Conservation (phyloP, 805 yeast species). For the Teunomyces aglyptinius region DNA sequence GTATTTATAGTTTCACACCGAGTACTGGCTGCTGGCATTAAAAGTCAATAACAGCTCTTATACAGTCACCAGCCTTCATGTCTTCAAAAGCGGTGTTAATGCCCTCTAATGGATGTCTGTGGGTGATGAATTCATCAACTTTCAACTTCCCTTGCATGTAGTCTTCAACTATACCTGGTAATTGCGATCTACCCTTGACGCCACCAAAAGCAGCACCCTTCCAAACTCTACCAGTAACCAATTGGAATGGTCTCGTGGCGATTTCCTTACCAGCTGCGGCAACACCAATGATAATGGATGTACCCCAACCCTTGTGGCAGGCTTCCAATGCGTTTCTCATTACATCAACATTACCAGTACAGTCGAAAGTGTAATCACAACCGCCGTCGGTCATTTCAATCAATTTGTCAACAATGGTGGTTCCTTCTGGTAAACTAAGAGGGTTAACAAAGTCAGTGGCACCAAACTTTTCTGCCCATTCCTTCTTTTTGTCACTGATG, state of each 20-base stretch:
- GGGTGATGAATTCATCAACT: conserved; percentile 95
- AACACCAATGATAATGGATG: conserved; percentile 92
- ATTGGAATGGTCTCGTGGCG: conserved; percentile 96
- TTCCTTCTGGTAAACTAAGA: conserved; percentile 65
- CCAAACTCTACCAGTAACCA: conserved; percentile 99
- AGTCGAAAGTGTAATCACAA: conserved; percentile 91
- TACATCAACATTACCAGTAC: conserved; percentile 93
- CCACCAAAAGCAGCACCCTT: conserved; percentile 99
- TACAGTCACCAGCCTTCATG: conserved; percentile 90
- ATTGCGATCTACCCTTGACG: conserved; percentile 94
- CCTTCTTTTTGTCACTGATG: conserved; percentile 77
- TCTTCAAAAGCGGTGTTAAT: conserved; percentile 92
- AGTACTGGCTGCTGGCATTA: conserved; percentile 19
- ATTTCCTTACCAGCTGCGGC: conserved; percentile 99
- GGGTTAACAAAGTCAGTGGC: conserved; percentile 96
- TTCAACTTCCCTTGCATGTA: conserved; percentile 77
- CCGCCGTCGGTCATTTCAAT: conserved; percentile 96
- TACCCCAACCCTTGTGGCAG: conserved; percentile 99
- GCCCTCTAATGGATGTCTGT: conserved; percentile 71
- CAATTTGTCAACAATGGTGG: conserved; percentile 73
- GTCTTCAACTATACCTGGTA: conserved; percentile 86
- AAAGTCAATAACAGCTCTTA: conserved; percentile 80
- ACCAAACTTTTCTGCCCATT: conserved; percentile 86
- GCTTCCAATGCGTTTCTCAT: conserved; percentile 97
- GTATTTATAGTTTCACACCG: conserved; percentile 4